phyloP scores from a whole-genome alignment of 345 rosid species.

The Brassica incana region DNA sequence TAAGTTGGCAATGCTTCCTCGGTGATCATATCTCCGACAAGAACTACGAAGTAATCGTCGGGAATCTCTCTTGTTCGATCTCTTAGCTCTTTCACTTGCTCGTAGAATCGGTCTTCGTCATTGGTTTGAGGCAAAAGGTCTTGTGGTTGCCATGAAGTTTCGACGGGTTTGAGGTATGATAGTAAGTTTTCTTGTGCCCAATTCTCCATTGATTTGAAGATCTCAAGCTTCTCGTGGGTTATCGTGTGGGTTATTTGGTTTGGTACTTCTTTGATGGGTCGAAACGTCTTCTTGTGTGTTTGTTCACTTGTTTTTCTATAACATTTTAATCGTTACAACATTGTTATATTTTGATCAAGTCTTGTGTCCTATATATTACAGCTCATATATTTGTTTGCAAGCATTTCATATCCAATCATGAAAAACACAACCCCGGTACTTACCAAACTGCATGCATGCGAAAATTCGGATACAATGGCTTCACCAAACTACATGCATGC shows the following conservation, averaged over 20 bases:
- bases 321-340: not conserved
- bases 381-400: not conserved
- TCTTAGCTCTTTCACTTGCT: conserved; percentile 24
- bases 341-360: not conserved
- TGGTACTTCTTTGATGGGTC: conserved; percentile 34
- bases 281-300: conserved; percentile 15
- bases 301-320: conserved; percentile 15
- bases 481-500: not conserved
- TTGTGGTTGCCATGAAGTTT: conserved; percentile 65
- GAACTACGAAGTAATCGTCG: conserved; percentile 30
- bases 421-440: not conserved
- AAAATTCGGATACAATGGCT: not conserved
- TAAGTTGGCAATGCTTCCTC: conserved; percentile 81
- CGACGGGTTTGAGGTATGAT: conserved; percentile 54
- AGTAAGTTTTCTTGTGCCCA: conserved; percentile 46
- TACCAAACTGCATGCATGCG: conserved; percentile 6
- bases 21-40: conserved; percentile 54
- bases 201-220: conserved; percentile 48
- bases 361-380: not conserved
- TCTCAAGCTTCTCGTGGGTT: conserved; percentile 53
- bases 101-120: conserved; percentile 23
- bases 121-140: conserved; percentile 47
- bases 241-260: conserved; percentile 41
- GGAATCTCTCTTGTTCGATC: conserved; percentile 28
- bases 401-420: not conserved